These are phyloP conservation scores for Syzygium aromaticum DNA, from an alignment of 345 rosid genomes.

Conservation along the genomic window DNA sequence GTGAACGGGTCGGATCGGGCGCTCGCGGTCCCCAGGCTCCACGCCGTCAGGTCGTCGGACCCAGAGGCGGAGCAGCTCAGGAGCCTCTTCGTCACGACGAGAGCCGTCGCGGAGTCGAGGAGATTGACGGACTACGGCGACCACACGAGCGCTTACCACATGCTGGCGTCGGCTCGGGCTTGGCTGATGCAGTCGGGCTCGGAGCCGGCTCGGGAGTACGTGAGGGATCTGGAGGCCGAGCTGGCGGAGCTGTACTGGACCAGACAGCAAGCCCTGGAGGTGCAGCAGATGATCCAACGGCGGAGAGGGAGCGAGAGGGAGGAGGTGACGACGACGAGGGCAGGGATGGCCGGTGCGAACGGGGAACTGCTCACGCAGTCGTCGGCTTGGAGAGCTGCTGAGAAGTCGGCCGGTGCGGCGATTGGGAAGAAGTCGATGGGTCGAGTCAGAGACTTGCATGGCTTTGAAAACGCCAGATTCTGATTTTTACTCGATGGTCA, in stretches of 20 bases:
- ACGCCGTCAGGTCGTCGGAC: conserved; percentile 36
- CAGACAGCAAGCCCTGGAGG: conserved; percentile 15
- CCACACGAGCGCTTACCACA: conserved; percentile 50
- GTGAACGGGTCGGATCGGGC: conserved; percentile 38
- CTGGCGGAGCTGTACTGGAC: conserved; percentile 60
- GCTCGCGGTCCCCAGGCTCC: conserved; percentile 32
- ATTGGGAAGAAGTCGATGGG: conserved; percentile 68
- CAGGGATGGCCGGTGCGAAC: neutral
- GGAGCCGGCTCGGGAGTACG: conserved; percentile 27
- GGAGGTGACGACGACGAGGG: neutral
- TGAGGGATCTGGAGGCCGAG: conserved; percentile 45
- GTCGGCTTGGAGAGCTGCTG: conserved; percentile 92
- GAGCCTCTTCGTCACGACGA: conserved; percentile 44
- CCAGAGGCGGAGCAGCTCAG: conserved; percentile 48
- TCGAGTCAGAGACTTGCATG: conserved; percentile 80
- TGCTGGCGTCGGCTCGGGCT: conserved; percentile 68
- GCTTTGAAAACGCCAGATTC: conserved; percentile 95
- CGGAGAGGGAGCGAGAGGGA: conserved; percentile 39
- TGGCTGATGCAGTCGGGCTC: conserved; percentile 45
- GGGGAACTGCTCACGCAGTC: conserved; percentile 75
- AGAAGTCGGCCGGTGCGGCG: conserved; percentile 67
- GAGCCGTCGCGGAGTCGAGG: conserved; percentile 78
- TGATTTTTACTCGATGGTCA: conserved; percentile 8
- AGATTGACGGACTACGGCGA: conserved; percentile 54
- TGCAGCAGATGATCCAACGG: conserved; percentile 13